Conservation (phyloP, 192 early-diverging fungal species). For the Umbelopsis vinacea region DNA sequence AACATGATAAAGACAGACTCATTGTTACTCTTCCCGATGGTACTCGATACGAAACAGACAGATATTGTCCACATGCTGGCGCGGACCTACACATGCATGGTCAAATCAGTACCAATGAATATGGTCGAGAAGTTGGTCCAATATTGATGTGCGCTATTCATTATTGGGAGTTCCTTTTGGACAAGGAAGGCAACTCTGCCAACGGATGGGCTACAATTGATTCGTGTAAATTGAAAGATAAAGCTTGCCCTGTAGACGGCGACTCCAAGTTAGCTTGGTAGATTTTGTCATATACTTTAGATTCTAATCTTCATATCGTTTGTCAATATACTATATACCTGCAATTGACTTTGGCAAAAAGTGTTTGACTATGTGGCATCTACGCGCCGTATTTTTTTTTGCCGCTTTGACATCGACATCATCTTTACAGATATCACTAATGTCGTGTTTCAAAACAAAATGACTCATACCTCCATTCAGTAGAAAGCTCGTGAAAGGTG, state of each 20-base stretch:
- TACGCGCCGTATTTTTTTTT: too few relatives aligned
- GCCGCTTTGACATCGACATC: too few relatives aligned
- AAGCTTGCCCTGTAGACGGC: conserved; percentile 9
- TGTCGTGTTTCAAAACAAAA: too few relatives aligned
- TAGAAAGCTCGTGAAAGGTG: too few relatives aligned
- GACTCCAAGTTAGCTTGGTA: conserved; percentile 5
- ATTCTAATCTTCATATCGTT: not conserved
- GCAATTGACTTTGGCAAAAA: too few relatives aligned
- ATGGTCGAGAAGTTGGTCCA: conserved; percentile 45
- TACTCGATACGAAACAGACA: conserved; percentile 36
- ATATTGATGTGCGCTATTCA: conserved; percentile 39
- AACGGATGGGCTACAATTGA: conserved; percentile 33
- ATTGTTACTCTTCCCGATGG: conserved; percentile 41
- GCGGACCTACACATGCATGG: conserved; percentile 36
- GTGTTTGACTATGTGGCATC: too few relatives aligned
- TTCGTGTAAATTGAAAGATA: conserved; percentile 32
- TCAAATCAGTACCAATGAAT: conserved; percentile 31
- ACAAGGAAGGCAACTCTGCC: conserved; percentile 28
- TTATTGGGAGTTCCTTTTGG: conserved; percentile 46
- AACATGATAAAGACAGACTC: conserved; percentile 34
- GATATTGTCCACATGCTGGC: conserved; percentile 46
- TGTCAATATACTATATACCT: not conserved
- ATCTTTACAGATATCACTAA: too few relatives aligned
- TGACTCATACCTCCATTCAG: too few relatives aligned
- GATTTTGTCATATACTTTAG: not conserved